Percentiles rank a stretch among this genome's conserved stretches.
phyloP scores from a whole-genome alignment of 2,329 filamentous ascomycete genomes.

The Dendrostoma leiphaemia region DNA sequence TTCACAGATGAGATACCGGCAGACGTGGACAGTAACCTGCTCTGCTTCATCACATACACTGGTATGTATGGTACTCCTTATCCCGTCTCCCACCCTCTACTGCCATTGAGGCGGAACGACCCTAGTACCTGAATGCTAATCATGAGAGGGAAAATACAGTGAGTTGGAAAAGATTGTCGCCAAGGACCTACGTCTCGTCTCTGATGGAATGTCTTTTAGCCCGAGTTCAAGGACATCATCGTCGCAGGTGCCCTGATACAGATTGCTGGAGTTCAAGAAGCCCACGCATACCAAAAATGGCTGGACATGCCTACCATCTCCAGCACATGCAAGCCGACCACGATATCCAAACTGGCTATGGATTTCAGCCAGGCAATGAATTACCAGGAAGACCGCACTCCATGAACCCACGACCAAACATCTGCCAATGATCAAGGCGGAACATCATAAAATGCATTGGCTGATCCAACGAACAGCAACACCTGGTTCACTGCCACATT shows the following conservation, averaged over 20 bases:
- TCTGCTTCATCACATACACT: background rate
- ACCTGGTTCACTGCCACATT: constrained; percentile 36
- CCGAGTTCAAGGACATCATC: background rate
- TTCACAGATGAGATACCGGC: background rate
- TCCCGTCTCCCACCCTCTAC: too few species aligned
- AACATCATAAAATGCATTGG: background rate
- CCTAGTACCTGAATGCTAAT: too few species aligned
- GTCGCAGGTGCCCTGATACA: background rate
- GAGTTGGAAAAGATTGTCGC: too few species aligned
- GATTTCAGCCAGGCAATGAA: too few species aligned
- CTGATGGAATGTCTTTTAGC: background rate
- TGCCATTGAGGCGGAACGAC: too few species aligned
- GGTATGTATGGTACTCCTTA: too few species aligned
- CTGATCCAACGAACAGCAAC: constrained; percentile 21
- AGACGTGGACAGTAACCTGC: background rate
- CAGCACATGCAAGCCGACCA: background rate
- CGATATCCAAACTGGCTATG: background rate
- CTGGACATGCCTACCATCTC: background rate
- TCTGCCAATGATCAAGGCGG: too few species aligned
- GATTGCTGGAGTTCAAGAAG: background rate
- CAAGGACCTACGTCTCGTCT: background rate
- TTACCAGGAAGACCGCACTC: too few species aligned
- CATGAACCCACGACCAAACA: too few species aligned
- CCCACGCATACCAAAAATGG: background rate
- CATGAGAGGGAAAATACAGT: too few species aligned